Evolutionary conservation across 2,329 filamentous ascomycete genomes (phyloP).

Genomic region (Penicillium hordei): DNA sequence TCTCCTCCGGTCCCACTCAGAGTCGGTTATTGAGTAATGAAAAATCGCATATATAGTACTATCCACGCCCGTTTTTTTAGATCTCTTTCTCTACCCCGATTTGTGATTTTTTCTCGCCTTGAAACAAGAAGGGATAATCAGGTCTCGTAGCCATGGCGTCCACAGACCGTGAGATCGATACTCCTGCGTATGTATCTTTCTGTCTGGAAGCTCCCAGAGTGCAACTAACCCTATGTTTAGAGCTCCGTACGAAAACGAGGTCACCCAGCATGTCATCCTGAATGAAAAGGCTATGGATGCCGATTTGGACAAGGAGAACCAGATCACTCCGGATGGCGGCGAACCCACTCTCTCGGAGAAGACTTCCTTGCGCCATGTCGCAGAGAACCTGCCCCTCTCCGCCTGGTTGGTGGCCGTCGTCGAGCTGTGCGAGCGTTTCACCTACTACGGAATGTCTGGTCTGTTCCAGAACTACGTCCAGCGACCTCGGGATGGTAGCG

Average conservation of each 20-base stretch:
- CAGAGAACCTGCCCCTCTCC: conserved; percentile 56
- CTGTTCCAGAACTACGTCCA: conserved; percentile 59
- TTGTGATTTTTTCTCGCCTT: conserved; percentile 10
- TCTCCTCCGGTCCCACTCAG: conserved; percentile 17
- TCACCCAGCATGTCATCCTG: conserved; percentile 16
- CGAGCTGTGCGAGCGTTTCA: conserved; percentile 59
- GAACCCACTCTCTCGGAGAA: conserved; percentile 57
- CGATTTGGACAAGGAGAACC: conserved; percentile 32
- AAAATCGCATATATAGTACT: conserved; percentile 28
- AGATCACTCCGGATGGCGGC: conserved; percentile 47
- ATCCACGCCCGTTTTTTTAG: conserved; percentile 4
- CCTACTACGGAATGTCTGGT: conserved; percentile 57
- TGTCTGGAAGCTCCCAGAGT: neutral
- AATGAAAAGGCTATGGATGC: conserved; percentile 28
- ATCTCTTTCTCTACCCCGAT: neutral
- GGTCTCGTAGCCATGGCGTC: conserved; percentile 24
- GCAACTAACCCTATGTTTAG: conserved; percentile 11
- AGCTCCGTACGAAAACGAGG: conserved; percentile 20
- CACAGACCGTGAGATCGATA: conserved; percentile 29
- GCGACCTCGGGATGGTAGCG: conserved; percentile 40
- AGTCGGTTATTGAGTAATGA: conserved; percentile 20
- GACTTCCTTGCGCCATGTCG: conserved; percentile 52
- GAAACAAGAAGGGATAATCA: neutral
- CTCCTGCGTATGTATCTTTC: conserved; percentile 23
- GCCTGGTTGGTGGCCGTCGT: conserved; percentile 59